Evolutionary conservation across 192 early-diverging fungal species (phyloP).

Genomic region (Podochytrium sp.): DNA sequence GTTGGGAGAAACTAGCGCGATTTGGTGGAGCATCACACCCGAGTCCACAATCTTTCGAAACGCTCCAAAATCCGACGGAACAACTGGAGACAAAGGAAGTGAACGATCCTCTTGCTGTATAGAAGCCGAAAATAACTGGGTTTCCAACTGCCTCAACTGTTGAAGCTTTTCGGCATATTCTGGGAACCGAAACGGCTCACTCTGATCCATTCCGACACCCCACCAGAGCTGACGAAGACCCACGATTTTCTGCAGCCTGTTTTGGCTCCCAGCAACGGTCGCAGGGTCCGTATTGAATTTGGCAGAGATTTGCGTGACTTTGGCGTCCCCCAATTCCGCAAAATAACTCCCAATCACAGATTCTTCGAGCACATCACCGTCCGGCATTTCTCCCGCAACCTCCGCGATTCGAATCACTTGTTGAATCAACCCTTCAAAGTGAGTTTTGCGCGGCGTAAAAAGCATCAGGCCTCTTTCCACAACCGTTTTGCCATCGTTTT

Average conservation of each 20-base stretch:
- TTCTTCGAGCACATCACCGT: neutral
- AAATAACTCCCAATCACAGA: neutral
- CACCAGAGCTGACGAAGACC: neutral
- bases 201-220: neutral
- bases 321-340: neutral
- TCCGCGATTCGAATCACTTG: neutral
- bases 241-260: neutral
- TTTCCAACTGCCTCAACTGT: neutral
- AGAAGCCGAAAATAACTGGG: neutral
- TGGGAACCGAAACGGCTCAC: neutral
- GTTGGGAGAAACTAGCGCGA: neutral
- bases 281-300: neutral
- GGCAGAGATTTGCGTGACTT: neutral
- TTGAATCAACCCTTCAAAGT: neutral
- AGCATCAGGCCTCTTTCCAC: neutral
- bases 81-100: neutral
- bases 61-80: neutral
- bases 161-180: neutral
- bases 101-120: neutral
- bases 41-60: neutral
- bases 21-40: neutral
- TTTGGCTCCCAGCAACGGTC: neutral
- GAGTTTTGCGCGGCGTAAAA: neutral
- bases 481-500: neutral
- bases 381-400: neutral